Conservation (phyloP, 1,139 yeast species). For the Taphrina betulina region DNA sequence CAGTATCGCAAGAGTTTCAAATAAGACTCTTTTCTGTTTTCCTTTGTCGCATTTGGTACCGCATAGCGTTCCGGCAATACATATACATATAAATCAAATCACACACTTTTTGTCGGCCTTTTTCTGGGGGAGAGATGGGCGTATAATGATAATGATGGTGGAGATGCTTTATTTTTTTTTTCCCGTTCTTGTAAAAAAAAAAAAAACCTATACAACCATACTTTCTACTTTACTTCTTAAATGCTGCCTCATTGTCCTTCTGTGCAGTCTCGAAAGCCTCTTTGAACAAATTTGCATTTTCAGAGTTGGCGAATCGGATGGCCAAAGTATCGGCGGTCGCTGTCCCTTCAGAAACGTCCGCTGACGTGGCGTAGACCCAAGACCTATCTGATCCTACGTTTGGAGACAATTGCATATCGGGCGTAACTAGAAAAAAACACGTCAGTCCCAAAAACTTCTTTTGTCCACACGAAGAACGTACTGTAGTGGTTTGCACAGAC, state of each 20-base stretch:
- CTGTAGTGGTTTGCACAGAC: conserved; percentile 94
- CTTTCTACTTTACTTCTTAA: conserved; percentile 17
- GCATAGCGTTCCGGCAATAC: background rate
- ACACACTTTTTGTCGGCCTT: background rate
- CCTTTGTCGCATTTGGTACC: no score
- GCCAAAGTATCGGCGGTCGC: conserved; percentile 97
- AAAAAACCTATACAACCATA: no score
- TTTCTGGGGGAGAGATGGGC: no score
- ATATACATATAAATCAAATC: background rate
- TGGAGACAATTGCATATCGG: conserved; percentile 82
- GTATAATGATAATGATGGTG: no score
- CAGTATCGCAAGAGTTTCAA: conserved; percentile 5
- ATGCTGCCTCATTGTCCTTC: conserved; percentile 53
- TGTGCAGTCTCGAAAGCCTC: conserved; percentile 85
- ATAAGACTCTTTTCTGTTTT: background rate
- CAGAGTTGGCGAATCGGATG: conserved; percentile 94
- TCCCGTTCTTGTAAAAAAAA: no score
- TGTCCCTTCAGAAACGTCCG: conserved; percentile 92
- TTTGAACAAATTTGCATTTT: conserved; percentile 91
- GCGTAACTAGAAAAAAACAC: conserved; percentile 48
- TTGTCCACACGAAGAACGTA: conserved; percentile 23
- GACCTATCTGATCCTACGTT: conserved; percentile 97
- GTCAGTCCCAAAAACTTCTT: background rate
- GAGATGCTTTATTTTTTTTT: no score
- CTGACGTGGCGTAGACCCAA: conserved; percentile 95